A percentile compares a stretch with the other conserved stretches of the same genome.
phyloP scores from a whole-genome alignment of 306 rosid species.

The Gastrolobium villosum region DNA sequence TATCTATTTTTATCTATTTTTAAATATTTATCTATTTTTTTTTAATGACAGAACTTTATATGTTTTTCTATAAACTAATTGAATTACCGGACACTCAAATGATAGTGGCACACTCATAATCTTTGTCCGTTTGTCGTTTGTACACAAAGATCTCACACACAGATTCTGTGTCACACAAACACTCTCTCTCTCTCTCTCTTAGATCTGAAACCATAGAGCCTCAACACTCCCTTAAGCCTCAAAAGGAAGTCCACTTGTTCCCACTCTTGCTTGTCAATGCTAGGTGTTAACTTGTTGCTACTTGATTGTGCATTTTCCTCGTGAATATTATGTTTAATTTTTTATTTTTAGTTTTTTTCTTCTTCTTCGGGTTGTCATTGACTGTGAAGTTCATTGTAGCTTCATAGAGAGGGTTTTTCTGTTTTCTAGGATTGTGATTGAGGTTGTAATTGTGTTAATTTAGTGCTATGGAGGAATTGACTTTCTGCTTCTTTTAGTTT shows the following conservation, averaged over 20 bases:
- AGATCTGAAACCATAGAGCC: slow-evolving; percentile 50
- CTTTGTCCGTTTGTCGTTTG: slow-evolving; percentile 20
- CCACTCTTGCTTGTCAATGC: slow-evolving; percentile 11
- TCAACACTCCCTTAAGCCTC: slow-evolving; percentile 15
- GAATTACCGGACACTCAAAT: neutral
- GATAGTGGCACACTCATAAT: neutral
- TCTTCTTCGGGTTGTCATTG: neutral
- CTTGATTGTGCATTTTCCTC: slow-evolving; percentile 43
- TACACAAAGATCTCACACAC: slow-evolving; percentile 28
- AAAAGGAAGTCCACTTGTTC: slow-evolving; percentile 32
- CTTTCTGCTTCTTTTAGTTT: neutral
- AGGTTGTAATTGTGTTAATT: slow-evolving; percentile 35
- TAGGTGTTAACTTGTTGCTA: slow-evolving; percentile 17
- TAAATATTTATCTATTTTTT: too few species aligned
- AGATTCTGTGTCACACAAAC: neutral
- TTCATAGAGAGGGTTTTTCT: neutral
- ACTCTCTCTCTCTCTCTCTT: slow-evolving; percentile 15
- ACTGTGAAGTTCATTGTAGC: slow-evolving; percentile 33
- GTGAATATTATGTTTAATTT: neutral
- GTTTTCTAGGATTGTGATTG: neutral
- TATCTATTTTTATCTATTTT: too few species aligned
- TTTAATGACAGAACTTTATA: too few species aligned
- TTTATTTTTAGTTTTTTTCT: neutral
- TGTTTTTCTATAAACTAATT: too few species aligned
- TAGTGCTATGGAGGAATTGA: slow-evolving; percentile 1